These are phyloP conservation scores for Arthrocladium fulminans DNA, from an alignment of 2,329 filamentous ascomycete genomes.

Conservation along the genomic window DNA sequence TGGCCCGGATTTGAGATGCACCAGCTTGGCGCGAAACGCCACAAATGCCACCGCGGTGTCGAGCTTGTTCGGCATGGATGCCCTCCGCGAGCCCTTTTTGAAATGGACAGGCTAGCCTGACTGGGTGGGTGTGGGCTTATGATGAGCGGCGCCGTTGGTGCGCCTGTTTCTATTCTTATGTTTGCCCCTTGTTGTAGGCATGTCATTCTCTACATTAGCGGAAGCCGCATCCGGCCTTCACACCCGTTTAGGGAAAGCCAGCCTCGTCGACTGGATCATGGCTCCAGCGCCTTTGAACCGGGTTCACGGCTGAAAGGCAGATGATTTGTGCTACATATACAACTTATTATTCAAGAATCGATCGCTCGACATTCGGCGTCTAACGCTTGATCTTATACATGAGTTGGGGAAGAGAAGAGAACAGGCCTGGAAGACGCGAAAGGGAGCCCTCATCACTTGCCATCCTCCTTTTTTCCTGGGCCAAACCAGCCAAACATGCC, in stretches of 20 bases:
- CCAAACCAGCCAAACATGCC: conserved; percentile 46
- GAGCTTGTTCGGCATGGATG: background rate
- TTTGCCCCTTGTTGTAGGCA: too few species aligned
- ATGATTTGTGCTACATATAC: background rate
- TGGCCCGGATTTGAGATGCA: background rate
- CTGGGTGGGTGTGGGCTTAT: background rate
- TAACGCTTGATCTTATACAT: background rate
- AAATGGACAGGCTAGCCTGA: too few species aligned
- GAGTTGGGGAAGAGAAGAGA: background rate
- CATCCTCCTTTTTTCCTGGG: conserved; percentile 25
- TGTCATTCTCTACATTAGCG: too few species aligned
- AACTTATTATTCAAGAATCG: background rate
- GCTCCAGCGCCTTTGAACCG: too few species aligned
- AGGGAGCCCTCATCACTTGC: conserved; percentile 9
- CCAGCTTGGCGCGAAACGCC: background rate
- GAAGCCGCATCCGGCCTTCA: too few species aligned
- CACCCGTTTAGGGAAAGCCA: background rate
- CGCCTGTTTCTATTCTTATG: conserved; percentile 6
- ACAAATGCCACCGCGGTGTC: background rate
- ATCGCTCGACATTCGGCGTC: background rate
- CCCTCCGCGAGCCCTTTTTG: background rate
- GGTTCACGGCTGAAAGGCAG: too few species aligned
- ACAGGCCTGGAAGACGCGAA: background rate
- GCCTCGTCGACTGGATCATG: background rate
- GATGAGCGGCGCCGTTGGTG: background rate